phyloP scores from a whole-genome alignment of 495 filamentous ascomycete genomes.

The Xeromyces bisporus region DNA sequence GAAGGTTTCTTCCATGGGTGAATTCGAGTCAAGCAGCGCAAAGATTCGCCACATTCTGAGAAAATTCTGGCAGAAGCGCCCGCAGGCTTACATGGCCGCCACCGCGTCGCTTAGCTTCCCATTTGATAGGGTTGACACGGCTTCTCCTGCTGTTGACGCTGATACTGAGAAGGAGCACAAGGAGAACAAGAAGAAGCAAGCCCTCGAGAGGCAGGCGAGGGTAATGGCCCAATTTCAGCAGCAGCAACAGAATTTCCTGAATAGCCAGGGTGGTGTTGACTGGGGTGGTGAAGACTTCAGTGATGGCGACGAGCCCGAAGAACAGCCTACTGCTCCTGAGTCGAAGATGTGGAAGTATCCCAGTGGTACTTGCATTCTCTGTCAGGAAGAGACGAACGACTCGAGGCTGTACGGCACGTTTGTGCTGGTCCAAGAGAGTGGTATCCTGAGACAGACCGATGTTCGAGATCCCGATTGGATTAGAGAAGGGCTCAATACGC shows the following conservation, averaged over 20 bases:
- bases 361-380: conserved; percentile 85
- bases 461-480: conserved; percentile 68
- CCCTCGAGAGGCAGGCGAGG: conserved; percentile 69
- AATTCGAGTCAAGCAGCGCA: conserved; percentile 62
- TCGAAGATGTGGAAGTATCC: conserved; percentile 84
- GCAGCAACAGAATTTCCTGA: conserved; percentile 86
- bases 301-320: conserved; percentile 44
- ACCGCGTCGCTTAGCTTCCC: conserved; percentile 31
- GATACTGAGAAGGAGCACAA: conserved; percentile 58
- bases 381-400: conserved; percentile 90
- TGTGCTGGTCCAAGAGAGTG: conserved; percentile 72
- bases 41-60: conserved; percentile 78
- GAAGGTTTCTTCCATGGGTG: conserved; percentile 52
- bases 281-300: conserved; percentile 71
- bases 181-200: conserved; percentile 76
- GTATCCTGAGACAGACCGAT: conserved; percentile 72
- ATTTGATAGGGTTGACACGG: conserved; percentile 38
- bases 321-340: conserved; percentile 28
- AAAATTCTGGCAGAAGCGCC: conserved; percentile 68
- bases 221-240: conserved; percentile 97
- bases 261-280: conserved; percentile 66
- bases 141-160: conserved; percentile 38
- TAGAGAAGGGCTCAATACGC: conserved; percentile 61
- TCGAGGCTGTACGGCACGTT: conserved; percentile 81
- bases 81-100: conserved; percentile 47